Percentiles rank a stretch among this genome's conserved stretches.
Evolutionary conservation across 805 yeast genomes (phyloP).

Genomic region (Hanseniaspora meyeri): DNA sequence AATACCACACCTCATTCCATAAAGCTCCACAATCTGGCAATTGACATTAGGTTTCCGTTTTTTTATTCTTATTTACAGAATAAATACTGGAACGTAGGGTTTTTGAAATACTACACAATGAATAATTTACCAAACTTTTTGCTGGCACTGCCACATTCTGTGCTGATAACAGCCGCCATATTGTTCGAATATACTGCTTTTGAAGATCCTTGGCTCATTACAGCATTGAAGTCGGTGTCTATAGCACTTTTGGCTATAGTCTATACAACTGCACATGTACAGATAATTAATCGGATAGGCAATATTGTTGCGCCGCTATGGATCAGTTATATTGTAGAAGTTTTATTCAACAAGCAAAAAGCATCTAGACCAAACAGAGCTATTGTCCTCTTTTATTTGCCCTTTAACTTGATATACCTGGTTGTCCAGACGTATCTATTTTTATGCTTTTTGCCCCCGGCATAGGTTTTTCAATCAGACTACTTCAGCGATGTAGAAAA

Average conservation of each 20-base stretch:
- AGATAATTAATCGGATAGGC: slow-evolving; percentile 67
- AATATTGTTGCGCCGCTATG: slow-evolving; percentile 59
- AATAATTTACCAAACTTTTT: slow-evolving; percentile 74
- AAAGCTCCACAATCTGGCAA: not conserved
- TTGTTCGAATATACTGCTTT: not conserved
- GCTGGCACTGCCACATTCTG: slow-evolving; percentile 57
- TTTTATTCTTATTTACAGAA: slow-evolving; percentile 61
- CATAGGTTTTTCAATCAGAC: slow-evolving; percentile 29
- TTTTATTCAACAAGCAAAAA: slow-evolving; percentile 7
- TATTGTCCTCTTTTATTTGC: slow-evolving; percentile 25
- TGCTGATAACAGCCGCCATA: slow-evolving; percentile 22
- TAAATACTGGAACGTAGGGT: slow-evolving; percentile 77
- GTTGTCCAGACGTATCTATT: slow-evolving; percentile 58
- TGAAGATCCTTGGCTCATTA: not conserved
- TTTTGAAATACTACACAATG: slow-evolving; percentile 68
- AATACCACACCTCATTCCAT: not conserved
- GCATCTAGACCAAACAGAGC: not conserved
- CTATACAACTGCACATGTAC: slow-evolving; percentile 56
- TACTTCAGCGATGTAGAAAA: too few relatives aligned
- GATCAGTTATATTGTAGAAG: slow-evolving; percentile 50
- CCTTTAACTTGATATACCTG: slow-evolving; percentile 51
- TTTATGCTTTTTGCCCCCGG: slow-evolving; percentile 86
- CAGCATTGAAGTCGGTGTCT: not conserved
- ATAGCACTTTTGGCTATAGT: not conserved
- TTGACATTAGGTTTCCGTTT: slow-evolving; percentile 22